Percentiles rank a stretch among this genome's conserved stretches.
Evolutionary conservation across 192 early-diverging fungal genomes (phyloP).

Genomic region (Coemansia sp.): DNA sequence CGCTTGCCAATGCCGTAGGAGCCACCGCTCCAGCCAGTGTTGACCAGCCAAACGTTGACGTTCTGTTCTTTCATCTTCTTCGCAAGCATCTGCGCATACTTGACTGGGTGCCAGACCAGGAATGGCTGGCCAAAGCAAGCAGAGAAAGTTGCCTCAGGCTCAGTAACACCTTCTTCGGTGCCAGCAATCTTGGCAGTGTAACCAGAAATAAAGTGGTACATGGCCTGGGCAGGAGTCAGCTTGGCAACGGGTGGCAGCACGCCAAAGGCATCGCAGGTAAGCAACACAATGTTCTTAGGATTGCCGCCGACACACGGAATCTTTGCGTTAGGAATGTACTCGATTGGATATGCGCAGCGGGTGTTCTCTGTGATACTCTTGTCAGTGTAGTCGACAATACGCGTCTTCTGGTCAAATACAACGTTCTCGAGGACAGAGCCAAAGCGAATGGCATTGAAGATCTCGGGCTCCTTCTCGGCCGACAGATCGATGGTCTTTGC

Average conservation of each 20-base stretch:
- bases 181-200: constrained; percentile 99
- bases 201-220: constrained; percentile 97
- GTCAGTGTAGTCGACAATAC: constrained; percentile 81
- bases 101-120: constrained; percentile 93
- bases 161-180: constrained; percentile 91
- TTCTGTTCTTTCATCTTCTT: constrained; percentile 88
- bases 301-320: constrained; percentile 87
- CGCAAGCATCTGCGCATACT: constrained; percentile 95
- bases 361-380: constrained; percentile 90
- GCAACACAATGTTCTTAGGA: constrained; percentile 92
- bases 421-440: constrained; percentile 95
- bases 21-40: constrained; percentile 97
- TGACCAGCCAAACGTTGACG: constrained; percentile 91
- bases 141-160: constrained; percentile 91
- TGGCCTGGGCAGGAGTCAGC: constrained; percentile 82
- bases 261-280: constrained; percentile 97
- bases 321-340: constrained; percentile 92
- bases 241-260: constrained; percentile 91
- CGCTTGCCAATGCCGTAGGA: constrained; percentile 87
- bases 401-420: constrained; percentile 72
- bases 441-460: constrained; percentile 94
- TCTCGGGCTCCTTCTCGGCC: constrained; percentile 97
- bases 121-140: constrained; percentile 96
- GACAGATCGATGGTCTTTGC: constrained; percentile 96
- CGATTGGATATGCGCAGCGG: constrained; percentile 94